These are phyloP conservation scores for Acanthamoeba healyi DNA, from an alignment of 208 protist species.

Conservation along the genomic window DNA sequence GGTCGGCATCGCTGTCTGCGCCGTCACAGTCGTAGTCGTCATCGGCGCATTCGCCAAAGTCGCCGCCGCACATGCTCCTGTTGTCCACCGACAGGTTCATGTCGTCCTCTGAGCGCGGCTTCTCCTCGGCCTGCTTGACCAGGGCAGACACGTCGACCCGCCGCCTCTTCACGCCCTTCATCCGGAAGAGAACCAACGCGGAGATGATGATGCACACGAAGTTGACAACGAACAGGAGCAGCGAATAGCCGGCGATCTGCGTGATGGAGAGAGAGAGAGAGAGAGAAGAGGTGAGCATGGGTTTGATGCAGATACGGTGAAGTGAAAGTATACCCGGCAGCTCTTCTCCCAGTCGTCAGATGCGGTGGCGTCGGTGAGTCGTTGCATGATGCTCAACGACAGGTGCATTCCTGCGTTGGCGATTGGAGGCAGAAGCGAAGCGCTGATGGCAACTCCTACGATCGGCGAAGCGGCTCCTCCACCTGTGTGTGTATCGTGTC, in stretches of 20 bases:
- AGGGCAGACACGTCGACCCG: not conserved
- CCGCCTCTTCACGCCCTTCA: constrained; percentile 51
- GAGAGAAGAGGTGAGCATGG: not conserved
- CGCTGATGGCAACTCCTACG: constrained; percentile 74
- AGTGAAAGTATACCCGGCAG: not conserved
- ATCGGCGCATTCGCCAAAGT: too few relatives aligned
- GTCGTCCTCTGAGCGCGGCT: not conserved
- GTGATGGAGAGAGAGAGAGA: not conserved
- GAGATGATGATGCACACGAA: constrained; percentile 44
- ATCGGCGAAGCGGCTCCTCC: not conserved
- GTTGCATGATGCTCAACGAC: not conserved
- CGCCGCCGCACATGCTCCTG: too few relatives aligned
- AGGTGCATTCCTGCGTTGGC: constrained; percentile 60
- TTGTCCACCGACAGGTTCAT: not conserved
- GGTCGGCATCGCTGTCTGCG: too few relatives aligned
- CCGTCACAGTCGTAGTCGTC: too few relatives aligned
- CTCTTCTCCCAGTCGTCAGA: not conserved
- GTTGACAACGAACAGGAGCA: constrained; percentile 45
- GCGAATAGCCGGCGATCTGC: constrained; percentile 41
- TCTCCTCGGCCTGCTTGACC: constrained; percentile 4
- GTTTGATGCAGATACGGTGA: not conserved
- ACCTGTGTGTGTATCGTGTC: not conserved
- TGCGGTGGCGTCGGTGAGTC: not conserved
- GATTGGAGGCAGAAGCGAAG: constrained; percentile 71
- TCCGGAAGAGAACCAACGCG: constrained; percentile 21